Evolutionary conservation across 495 filamentous ascomycete genomes (phyloP), one percentile per base, ranked within the genome.

Genomic region (Podospora conica): DNA sequence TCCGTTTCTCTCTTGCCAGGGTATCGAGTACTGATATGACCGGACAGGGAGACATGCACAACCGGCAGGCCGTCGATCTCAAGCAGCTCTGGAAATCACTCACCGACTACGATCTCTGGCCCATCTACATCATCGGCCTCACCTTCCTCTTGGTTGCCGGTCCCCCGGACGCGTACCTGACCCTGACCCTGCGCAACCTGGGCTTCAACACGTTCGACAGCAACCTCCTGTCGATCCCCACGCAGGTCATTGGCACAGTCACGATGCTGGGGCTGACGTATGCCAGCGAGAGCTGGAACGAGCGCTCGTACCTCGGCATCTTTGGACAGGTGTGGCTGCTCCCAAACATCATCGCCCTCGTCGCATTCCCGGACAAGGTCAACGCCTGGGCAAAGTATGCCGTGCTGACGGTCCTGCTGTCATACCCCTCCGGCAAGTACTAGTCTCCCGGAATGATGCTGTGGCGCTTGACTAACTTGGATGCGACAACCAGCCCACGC

Each of bases 31-130:
- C 40, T 48, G 18, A 48, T n/a, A 48, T 5, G 18, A 48, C 7
- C 40, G 5, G 5, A 48, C 40, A 48, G 40, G 31, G 83, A 20
- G 79, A 83, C 60, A 88, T 87, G 85, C 81, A 87, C 73, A 88
- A 87, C 66, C 71, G 75, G 2, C 76, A 87, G 69, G 75, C 81
- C 2, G 75, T 88, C 11, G 80, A 76, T 0, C 75, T 75, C 1
- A 67, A 67, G 18, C 65, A 78, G 18, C 72, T 88, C 33, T 83
- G 80, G 71, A 75, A 80, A 21, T 76, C 77, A 0, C 66, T 85
- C 11, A 76, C 70, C 20, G 84, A 88, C 67, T 84, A 76, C 65
- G 81, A 87, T 33, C 70, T 87, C 60, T 87, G 85, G 86, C 83
- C 82, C 9, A 69, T 88, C 1, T 88, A 88, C 64, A 60, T 82